Evolutionary conservation across 495 filamentous ascomycete species (phyloP), one percentile per base, ranked within the genome.

Genomic region (Corynascus novoguineensis): DNA sequence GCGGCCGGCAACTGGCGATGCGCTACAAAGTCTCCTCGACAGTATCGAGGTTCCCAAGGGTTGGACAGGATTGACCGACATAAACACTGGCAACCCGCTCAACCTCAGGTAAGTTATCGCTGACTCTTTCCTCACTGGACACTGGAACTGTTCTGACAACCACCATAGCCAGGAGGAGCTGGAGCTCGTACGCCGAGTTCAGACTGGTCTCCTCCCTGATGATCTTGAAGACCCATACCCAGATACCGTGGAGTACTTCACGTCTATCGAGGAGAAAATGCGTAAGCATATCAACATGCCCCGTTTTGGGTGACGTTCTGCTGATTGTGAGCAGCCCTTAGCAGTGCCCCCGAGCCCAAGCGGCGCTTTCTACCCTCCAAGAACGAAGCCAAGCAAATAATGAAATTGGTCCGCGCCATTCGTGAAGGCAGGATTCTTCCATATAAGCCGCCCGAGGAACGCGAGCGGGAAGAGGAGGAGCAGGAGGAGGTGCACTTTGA

Each of bases 41-140:
- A 95, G 88, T 69, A 97, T 98, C 61, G 93, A 98, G 62, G 76
- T 98, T n/a, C 93, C 93, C 27, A 90, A 95, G 79, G 95, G 93
- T 52, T 98, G 91, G 90, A 98, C 93, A 52, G 93, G 93, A 50
- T 80, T 97, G 19, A 96, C 90, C 4, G 93, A 98, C 71, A 88
- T 90, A 17, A 81, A 87, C 14, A 97, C 93, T 6, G 93, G 93
- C 32, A 92, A 93, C 73, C 91, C 92, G 1, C 71, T 97, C 62
- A 85, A 96, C 63, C 74, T 98, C 37, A 68, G 48, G 53, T 59
- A 60, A 28, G 60, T 46, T 34, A 1, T 17, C 40, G 24, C 22
- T 15, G 12, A 25, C 5, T 31, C 17, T 11, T n/a, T n/a, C n/a
- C n/a, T 1, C 1, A 40, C 1, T 0, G n/a, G 0, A 3, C 19